Evolutionary conservation across 768 basidiomycete species (phyloP).

Genomic region (Amanita pallidorosea): DNA sequence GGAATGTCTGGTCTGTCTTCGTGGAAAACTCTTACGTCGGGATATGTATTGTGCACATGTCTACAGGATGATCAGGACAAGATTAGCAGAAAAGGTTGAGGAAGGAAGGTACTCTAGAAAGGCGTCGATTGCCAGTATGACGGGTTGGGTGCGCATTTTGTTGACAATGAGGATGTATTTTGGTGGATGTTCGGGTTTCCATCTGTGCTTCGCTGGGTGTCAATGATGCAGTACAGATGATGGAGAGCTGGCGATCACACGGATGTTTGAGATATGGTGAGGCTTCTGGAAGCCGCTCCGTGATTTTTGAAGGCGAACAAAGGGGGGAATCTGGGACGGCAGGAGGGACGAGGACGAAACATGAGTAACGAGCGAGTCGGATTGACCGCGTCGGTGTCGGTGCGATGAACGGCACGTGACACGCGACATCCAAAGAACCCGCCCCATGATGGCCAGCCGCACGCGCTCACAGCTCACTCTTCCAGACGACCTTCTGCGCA

Average conservation of each 20-base stretch:
- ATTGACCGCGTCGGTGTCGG: not conserved
- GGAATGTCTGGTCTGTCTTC: conserved; percentile 60
- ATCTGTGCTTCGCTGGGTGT: conserved; percentile 26
- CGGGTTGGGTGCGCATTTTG: conserved; percentile 69
- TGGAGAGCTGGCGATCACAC: conserved; percentile 7
- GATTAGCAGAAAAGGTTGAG: conserved; percentile 8
- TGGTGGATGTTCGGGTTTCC: conserved; percentile 25
- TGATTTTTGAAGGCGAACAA: conserved; percentile 1
- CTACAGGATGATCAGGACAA: conserved; percentile 19
- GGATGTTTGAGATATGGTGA: conserved; percentile 19
- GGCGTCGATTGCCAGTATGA: conserved; percentile 65
- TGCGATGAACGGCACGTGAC: conserved; percentile 15
- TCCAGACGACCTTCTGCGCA: conserved; percentile 32
- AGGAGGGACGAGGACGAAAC: not conserved
- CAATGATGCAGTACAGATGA: conserved; percentile 10
- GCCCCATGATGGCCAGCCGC: conserved; percentile 4
- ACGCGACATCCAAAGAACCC: conserved; percentile 19
- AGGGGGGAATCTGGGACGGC: not conserved
- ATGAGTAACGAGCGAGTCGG: not conserved
- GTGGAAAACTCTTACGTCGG: conserved; percentile 52
- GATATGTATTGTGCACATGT: conserved; percentile 47
- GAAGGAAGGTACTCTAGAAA: conserved; percentile 42
- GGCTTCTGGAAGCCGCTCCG: conserved; percentile 8
- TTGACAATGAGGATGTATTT: conserved; percentile 69
- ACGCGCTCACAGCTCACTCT: conserved; percentile 45